A percentile compares a stretch with the other conserved stretches of the same genome.
Evolutionary conservation across 2,329 filamentous ascomycete species (phyloP).

Genomic region (Penicillium brasilianum): DNA sequence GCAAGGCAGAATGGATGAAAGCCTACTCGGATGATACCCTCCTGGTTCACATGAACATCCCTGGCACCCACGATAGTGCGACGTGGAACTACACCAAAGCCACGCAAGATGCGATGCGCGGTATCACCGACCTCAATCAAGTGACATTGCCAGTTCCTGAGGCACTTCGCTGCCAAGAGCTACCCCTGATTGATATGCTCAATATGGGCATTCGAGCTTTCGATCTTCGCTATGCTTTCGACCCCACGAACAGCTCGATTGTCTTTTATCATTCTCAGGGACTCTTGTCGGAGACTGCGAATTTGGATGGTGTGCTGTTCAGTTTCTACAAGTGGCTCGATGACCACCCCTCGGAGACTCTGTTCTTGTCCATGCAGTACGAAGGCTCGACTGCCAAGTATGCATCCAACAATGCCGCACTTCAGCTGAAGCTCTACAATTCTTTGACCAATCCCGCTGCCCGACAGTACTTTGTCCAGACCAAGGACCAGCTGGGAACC

Average conservation of each 20-base stretch:
- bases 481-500: conserved; percentile 42
- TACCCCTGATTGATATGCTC: conserved; percentile 48
- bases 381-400: conserved; percentile 41
- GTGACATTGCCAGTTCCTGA: conserved; percentile 34
- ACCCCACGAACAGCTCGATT: conserved; percentile 51
- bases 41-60: conserved; percentile 56
- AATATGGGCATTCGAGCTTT: conserved; percentile 56
- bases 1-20: conserved; percentile 54
- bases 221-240: conserved; percentile 57
- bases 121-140: conserved; percentile 49
- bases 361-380: conserved; percentile 57
- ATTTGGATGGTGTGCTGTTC: conserved; percentile 53
- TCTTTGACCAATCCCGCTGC: conserved; percentile 48
- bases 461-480: conserved; percentile 47
- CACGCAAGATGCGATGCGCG: conserved; percentile 48
- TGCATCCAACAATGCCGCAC: conserved; percentile 39
- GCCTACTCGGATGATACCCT: conserved; percentile 48
- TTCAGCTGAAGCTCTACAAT: conserved; percentile 48
- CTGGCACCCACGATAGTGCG: conserved; percentile 56
- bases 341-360: conserved; percentile 51
- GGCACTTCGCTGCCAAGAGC: conserved; percentile 52
- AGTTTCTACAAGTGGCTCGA: conserved; percentile 57
- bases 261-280: conserved; percentile 57
- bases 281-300: conserved; percentile 52
- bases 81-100: conserved; percentile 58